Conservation (phyloP, 2,329 filamentous ascomycete genomes). For the Huntiella bhutanensis region DNA sequence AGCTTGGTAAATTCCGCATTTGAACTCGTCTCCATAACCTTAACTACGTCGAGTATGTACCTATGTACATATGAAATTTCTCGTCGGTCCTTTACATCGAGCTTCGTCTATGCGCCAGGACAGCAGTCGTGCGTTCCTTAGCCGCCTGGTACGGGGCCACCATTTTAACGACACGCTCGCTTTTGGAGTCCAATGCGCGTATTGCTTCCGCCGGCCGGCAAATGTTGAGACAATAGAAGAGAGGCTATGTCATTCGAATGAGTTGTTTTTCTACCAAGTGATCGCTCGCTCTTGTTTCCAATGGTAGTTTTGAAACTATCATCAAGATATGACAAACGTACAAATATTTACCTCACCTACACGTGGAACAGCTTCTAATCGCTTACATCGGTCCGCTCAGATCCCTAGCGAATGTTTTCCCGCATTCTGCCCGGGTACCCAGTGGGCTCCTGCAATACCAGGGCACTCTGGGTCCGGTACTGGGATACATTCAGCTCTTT, state of each 20-base stretch:
- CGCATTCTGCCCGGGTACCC: conserved; percentile 81
- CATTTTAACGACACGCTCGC: conserved; percentile 56
- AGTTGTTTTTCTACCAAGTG: conserved; percentile 91
- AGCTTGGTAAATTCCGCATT: conserved; percentile 53
- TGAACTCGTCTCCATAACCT: conserved; percentile 67
- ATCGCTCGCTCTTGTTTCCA: conserved; percentile 66
- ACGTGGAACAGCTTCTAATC: conserved; percentile 59
- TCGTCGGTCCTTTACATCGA: conserved; percentile 83
- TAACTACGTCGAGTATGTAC: conserved; percentile 85
- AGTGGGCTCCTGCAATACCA: conserved; percentile 88
- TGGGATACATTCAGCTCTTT: conserved; percentile 64
- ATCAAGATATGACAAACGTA: conserved; percentile 66
- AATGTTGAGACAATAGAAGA: conserved; percentile 80
- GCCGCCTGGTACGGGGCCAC: conserved; percentile 64
- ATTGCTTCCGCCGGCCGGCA: conserved; percentile 71
- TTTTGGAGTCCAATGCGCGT: conserved; percentile 55
- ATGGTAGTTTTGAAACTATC: conserved; percentile 75
- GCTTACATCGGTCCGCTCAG: conserved; percentile 37
- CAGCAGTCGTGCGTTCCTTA: conserved; percentile 74
- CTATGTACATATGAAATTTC: conserved; percentile 31
- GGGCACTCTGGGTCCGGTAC: conserved; percentile 65
- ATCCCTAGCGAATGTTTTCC: conserved; percentile 76
- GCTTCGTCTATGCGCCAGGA: conserved; percentile 76
- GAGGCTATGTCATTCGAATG: conserved; percentile 75
- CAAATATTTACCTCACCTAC: conserved; percentile 84